Conservation (phyloP, 495 filamentous ascomycete genomes). For the Melanomma pulvis-pyrius region DNA sequence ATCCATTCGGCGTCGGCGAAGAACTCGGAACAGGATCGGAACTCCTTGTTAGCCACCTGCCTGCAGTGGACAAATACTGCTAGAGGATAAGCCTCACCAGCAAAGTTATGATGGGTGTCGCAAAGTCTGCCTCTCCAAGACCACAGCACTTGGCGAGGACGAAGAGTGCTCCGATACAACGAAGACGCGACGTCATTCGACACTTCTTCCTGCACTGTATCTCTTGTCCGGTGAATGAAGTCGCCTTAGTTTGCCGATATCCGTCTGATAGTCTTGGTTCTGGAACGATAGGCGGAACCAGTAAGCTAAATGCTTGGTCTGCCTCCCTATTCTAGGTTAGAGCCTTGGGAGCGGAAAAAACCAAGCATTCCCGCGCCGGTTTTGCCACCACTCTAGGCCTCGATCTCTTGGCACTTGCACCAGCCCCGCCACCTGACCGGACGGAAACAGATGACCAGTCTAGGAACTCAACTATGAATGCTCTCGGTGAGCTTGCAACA, state of each 20-base stretch:
- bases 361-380: conserved; percentile 1
- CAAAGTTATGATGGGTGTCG: background rate
- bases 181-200: background rate
- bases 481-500: background rate
- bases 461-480: background rate
- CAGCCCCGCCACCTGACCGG: background rate
- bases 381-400: conserved; percentile 7
- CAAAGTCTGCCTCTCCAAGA: conserved; percentile 2
- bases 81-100: background rate
- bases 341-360: background rate
- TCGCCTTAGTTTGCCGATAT: conserved; percentile 19
- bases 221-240: background rate
- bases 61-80: background rate
- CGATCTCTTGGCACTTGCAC: background rate
- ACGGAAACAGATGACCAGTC: background rate
- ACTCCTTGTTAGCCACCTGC: background rate
- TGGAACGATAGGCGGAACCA: background rate
- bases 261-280: conserved; percentile 10
- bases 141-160: conserved; percentile 7
- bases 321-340: background rate
- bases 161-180: background rate
- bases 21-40: too few species aligned
- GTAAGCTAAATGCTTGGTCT: conserved; percentile 19
- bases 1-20: too few species aligned
- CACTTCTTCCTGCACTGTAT: background rate